Base-by-base conservation (phyloP, 2,329 filamentous ascomycete species). In the Fusarium poae region DNA sequence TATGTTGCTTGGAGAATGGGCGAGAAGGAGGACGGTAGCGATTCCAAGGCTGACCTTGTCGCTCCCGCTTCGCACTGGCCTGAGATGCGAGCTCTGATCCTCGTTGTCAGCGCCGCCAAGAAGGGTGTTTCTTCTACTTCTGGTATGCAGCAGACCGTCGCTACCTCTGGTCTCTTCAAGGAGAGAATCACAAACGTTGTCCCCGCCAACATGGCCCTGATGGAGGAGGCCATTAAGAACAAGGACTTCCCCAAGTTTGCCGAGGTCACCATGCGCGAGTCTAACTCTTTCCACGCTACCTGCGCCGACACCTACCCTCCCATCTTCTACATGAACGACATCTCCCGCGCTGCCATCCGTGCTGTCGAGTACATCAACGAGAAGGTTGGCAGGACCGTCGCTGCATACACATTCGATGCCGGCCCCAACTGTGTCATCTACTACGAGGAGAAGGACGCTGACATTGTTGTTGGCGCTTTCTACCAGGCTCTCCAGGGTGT, bases 291-390 rank as follows among this genome's bases (percentile, higher is more conserved):
- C 89, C 96, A 99, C 80, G 93, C 96, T 37, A 93, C 91, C 59
- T 98, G 96, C 79, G 84, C 97, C 73, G 96, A 99, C 79, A 98
- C 96, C 3, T 94, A 93, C 82, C 96, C 97, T 44, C 96, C 97
- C 20, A 99, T 99, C 77, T 97, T 97, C 82, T 99, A 99, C 85
- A 90, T 99, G 86, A 99, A 97, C 81, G 96, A 99, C 78, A 90
- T 95, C 18, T 95, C 91, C 21, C 86, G 92, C 37, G 93, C 95
- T 2, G 94, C 95, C 8, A 93, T 99, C 63, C 87, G 93, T 53
- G 89, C 93, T 18, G 94, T 97, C 30, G 94, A 99, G 82, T 87
- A 90, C 72, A 92, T 98, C 82, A 99, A 99, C 77, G 85, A 85
- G 55, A 86, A 86, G 25, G 93, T 92, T 6, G 94, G 93, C 55